Base-by-base conservation (phyloP, 2,329 filamentous ascomycete genomes). In the Clonostachys sp. region DNA sequence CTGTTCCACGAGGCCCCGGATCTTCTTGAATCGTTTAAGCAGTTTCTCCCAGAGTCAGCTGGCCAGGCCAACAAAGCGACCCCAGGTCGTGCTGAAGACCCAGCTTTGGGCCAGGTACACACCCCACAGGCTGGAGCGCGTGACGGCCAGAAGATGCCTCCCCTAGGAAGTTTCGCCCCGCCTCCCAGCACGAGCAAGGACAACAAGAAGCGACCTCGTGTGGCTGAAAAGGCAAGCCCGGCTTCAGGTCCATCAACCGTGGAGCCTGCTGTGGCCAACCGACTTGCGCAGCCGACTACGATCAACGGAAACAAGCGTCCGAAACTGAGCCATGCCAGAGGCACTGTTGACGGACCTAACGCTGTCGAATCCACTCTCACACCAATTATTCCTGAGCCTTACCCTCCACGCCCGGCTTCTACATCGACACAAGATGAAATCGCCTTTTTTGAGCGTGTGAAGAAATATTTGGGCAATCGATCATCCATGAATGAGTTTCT, bases 1-100 rank as follows among this genome's bases (percentile, higher is more conserved):
- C 75, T 99, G 1, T 99, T 99, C 71, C 91, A 90, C 61, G 87
- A 87, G 6, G 94, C 95, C 0, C 92, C 92, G 5, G 94, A 99
- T 67, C 81, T 99, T 12, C 75, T 99, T 3, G 94, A 99, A 66
- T 94, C 99, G 61, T 99, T 99, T 64, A 99, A 99, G 66, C 94
- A 99, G 61, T 99, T 99, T 56, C 77, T 99, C 8, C 94, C 94
- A 0, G 94, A 99, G 63, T 95, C 92, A 41, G 78, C 80, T 34
- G 70, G 70, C 13, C 68, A 72, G 48, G 75, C 77, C 2, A 79
- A 80, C 2, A 80, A 80, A 51, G 65, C 73, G 6, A 74, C 52
- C 66, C 81, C 58, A 17, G 63, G 64, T 6, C 83, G 86, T 41
- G 89, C 91, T 55, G 85, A 91, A 49, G 80, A 66, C 24, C 60